Percentiles rank a stretch among this genome's conserved stretches.
Conservation (phyloP, 2,329 filamentous ascomycete species). For the Furcasterigmium sp. region DNA sequence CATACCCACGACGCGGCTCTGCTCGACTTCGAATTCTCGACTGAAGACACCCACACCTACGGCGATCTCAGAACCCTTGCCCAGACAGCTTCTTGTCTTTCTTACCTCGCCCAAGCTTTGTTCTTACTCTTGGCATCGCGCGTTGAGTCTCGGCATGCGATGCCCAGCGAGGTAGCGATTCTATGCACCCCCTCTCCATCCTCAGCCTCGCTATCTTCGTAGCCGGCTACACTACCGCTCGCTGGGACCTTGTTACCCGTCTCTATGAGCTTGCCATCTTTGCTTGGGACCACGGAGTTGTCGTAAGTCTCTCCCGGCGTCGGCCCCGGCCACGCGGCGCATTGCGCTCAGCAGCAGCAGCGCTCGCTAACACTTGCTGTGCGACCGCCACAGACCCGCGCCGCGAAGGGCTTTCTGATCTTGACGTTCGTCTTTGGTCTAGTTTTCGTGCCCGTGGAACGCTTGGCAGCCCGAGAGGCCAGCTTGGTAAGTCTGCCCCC, state of each 20-base stretch:
- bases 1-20: not conserved
- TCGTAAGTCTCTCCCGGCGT: slow-evolving; percentile 51
- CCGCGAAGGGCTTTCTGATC: slow-evolving; percentile 76
- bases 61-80: too few relatives aligned
- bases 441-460: slow-evolving; percentile 77
- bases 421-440: slow-evolving; percentile 81
- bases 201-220: slow-evolving; percentile 97
- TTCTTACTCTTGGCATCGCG: slow-evolving; percentile 7
- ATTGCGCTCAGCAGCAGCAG: too few relatives aligned
- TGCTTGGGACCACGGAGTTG: slow-evolving; percentile 97
- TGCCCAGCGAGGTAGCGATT: slow-evolving; percentile 38
- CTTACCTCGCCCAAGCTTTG: slow-evolving; percentile 2
- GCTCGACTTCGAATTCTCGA: not conserved
- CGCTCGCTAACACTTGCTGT: not conserved
- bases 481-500: slow-evolving; percentile 55
- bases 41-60: too few relatives aligned
- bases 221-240: slow-evolving; percentile 97
- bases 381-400: slow-evolving; percentile 59
- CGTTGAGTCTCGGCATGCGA: slow-evolving; percentile 34
- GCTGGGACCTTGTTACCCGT: slow-evolving; percentile 96
- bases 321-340: not conserved
- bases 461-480: slow-evolving; percentile 75
- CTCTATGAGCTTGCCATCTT: slow-evolving; percentile 96
- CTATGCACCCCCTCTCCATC: slow-evolving; percentile 97
- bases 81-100: too few relatives aligned